Percentiles rank a stretch among this genome's conserved stretches.
These are phyloP conservation scores for Fusarium pseudoanthophilum DNA, from an alignment of 2,329 filamentous ascomycete species.

Conservation along the genomic window DNA sequence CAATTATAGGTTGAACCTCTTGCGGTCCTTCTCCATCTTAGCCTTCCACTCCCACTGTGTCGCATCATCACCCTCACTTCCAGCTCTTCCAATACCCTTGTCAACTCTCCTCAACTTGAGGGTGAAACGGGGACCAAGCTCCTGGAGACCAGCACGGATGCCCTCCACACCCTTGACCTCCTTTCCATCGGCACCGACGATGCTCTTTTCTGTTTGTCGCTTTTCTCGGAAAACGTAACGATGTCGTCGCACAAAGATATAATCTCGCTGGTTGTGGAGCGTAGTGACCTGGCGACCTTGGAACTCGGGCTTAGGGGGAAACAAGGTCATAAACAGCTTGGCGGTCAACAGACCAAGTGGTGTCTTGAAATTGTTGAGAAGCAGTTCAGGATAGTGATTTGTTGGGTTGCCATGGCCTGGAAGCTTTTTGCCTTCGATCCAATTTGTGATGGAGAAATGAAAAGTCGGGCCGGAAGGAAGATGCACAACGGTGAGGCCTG, in stretches of 20 bases:
- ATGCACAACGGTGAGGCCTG: slow-evolving; percentile 84
- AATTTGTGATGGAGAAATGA: slow-evolving; percentile 91
- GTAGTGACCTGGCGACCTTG: slow-evolving; percentile 90
- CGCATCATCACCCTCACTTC: slow-evolving; percentile 76
- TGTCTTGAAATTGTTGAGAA: slow-evolving; percentile 94
- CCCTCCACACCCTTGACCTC: slow-evolving; percentile 86
- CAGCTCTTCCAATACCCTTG: slow-evolving; percentile 80
- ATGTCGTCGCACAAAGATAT: slow-evolving; percentile 91
- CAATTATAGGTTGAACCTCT: slow-evolving; percentile 85
- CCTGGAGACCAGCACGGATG: slow-evolving; percentile 88
- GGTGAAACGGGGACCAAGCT: slow-evolving; percentile 79
- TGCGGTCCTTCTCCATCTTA: slow-evolving; percentile 92
- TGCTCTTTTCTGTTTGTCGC: slow-evolving; percentile 84
- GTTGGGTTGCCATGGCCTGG: slow-evolving; percentile 91
- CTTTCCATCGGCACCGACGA: slow-evolving; percentile 83
- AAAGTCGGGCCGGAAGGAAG: slow-evolving; percentile 89
- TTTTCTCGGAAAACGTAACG: slow-evolving; percentile 95
- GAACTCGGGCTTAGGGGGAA: slow-evolving; percentile 82
- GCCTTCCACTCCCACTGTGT: slow-evolving; percentile 98
- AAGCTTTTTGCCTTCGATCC: slow-evolving; percentile 86
- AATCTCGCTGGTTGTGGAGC: slow-evolving; percentile 94
- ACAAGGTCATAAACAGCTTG: slow-evolving; percentile 73
- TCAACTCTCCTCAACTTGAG: slow-evolving; percentile 92
- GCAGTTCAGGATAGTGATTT: slow-evolving; percentile 88
- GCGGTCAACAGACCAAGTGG: slow-evolving; percentile 89